Percentiles rank a stretch among this genome's conserved stretches.
phyloP scores from a whole-genome alignment of 1,284 basidiomycete species.

The Leccinum ponderosum region DNA sequence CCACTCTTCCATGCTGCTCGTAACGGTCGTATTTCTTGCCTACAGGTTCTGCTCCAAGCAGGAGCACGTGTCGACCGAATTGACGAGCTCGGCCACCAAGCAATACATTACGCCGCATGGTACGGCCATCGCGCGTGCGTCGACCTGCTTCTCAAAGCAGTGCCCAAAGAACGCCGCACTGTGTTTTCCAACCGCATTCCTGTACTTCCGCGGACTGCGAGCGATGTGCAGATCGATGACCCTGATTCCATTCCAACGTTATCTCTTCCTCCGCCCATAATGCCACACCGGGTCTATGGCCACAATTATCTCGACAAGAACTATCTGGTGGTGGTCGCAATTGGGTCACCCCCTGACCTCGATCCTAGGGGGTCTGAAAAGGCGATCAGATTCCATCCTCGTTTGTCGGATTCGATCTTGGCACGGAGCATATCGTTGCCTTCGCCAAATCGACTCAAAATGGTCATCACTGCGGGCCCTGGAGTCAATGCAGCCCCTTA shows the following conservation, averaged over 20 bases:
- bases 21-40: slow-evolving; percentile 80
- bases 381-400: slow-evolving; percentile 67
- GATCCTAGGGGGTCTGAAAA: slow-evolving; percentile 26
- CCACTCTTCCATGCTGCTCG: slow-evolving; percentile 96
- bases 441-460: slow-evolving; percentile 83
- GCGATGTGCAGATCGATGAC: slow-evolving; percentile 45
- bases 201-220: slow-evolving; percentile 16
- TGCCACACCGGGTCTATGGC: slow-evolving; percentile 91
- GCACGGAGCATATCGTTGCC: slow-evolving; percentile 49
- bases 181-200: slow-evolving; percentile 12
- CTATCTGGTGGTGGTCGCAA: slow-evolving; percentile 84
- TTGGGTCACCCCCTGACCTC: slow-evolving; percentile 64
- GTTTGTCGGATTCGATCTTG: slow-evolving; percentile 63
- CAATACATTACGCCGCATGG: slow-evolving; percentile 98
- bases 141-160: slow-evolving; percentile 64
- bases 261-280: slow-evolving; percentile 95
- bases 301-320: slow-evolving; percentile 92
- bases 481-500: slow-evolving; percentile 86
- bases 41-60: slow-evolving; percentile 77
- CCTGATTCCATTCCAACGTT: slow-evolving; percentile 91
- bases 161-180: slow-evolving; percentile 23
- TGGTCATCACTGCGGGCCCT: slow-evolving; percentile 85
- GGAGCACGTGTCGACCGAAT: slow-evolving; percentile 73
- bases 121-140: slow-evolving; percentile 88
- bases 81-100: slow-evolving; percentile 87